Evolutionary conservation across 345 rosid species (phyloP).

Genomic region (Acer yangbiense): DNA sequence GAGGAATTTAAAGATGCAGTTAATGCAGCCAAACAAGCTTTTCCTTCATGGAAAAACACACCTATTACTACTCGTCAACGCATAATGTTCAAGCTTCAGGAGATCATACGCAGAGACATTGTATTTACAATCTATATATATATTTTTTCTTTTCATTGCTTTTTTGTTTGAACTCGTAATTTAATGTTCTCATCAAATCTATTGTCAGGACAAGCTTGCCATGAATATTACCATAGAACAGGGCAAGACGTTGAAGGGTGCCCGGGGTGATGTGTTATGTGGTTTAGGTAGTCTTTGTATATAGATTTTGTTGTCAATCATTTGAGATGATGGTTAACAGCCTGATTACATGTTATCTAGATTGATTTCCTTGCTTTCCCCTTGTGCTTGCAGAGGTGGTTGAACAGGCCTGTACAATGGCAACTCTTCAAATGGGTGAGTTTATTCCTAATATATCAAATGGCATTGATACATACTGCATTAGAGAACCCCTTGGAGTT

Average conservation of each 20-base stretch:
- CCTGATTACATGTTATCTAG: conserved; percentile 5
- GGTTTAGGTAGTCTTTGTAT: conserved; percentile 39
- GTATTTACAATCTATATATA: conserved; percentile 14
- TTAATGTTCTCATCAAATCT: conserved; percentile 2
- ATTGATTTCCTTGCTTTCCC: conserved; percentile 12
- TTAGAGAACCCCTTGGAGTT: conserved; percentile 49
- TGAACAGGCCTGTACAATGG: conserved; percentile 52
- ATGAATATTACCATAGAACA: conserved; percentile 42
- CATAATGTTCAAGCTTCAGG: conserved; percentile 48
- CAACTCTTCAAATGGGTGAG: conserved; percentile 43
- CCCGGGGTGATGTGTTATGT: conserved; percentile 36
- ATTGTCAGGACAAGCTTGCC: conserved; percentile 40
- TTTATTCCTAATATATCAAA: conserved; percentile 42
- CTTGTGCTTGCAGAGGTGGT: conserved; percentile 41
- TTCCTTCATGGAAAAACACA: conserved; percentile 43
- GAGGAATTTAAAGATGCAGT: conserved; percentile 49
- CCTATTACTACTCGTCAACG: conserved; percentile 41
- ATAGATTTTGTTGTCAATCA: neutral
- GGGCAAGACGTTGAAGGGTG: conserved; percentile 40
- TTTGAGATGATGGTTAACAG: neutral
- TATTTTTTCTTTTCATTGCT: neutral
- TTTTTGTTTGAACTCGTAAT: neutral
- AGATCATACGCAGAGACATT: conserved; percentile 41
- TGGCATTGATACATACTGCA: conserved; percentile 47
- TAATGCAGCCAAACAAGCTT: conserved; percentile 44